phyloP scores from a whole-genome alignment of 108 stramenopile species.

The Cyclotella sp. region DNA sequence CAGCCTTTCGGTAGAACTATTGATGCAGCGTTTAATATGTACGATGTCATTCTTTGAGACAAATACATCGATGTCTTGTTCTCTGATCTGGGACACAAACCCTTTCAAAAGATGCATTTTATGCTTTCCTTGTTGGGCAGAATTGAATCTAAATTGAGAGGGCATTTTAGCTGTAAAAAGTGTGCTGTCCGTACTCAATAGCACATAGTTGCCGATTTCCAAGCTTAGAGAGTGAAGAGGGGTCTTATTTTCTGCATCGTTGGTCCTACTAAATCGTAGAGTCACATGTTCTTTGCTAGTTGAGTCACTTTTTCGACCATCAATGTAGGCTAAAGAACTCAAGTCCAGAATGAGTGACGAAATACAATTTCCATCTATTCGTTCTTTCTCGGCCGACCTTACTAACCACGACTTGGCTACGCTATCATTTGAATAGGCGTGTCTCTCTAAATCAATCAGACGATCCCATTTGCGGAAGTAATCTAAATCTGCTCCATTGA shows the following conservation, averaged over 20 bases:
- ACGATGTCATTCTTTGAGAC: constrained; percentile 54
- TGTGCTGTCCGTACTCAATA: constrained; percentile 76
- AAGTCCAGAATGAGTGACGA: constrained; percentile 63
- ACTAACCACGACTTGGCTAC: constrained; percentile 69
- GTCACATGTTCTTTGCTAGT: constrained; percentile 26
- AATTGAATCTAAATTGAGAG: not conserved
- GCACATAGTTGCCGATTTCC: constrained; percentile 61
- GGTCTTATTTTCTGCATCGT: constrained; percentile 15
- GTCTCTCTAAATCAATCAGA: constrained; percentile 85
- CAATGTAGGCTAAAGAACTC: constrained; percentile 17
- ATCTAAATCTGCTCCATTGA: constrained; percentile 61
- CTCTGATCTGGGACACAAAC: constrained; percentile 46
- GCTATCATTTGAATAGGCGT: constrained; percentile 41
- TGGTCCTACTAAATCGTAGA: constrained; percentile 48
- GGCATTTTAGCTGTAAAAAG: constrained; percentile 11
- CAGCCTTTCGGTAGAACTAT: not conserved
- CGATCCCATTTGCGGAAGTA: constrained; percentile 90
- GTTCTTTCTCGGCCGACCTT: constrained; percentile 62
- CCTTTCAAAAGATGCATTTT: constrained; percentile 75
- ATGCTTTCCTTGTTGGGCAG: constrained; percentile 36
- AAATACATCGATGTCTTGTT: constrained; percentile 50
- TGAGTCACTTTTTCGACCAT: not conserved
- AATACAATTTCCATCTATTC: constrained; percentile 68
- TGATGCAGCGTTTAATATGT: constrained; percentile 53
- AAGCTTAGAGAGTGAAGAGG: constrained; percentile 47